Percentiles rank a stretch among this genome's conserved stretches.
These are phyloP conservation scores for Sarocladium oryzae DNA, from an alignment of 2,329 filamentous ascomycete genomes.

Conservation along the genomic window DNA sequence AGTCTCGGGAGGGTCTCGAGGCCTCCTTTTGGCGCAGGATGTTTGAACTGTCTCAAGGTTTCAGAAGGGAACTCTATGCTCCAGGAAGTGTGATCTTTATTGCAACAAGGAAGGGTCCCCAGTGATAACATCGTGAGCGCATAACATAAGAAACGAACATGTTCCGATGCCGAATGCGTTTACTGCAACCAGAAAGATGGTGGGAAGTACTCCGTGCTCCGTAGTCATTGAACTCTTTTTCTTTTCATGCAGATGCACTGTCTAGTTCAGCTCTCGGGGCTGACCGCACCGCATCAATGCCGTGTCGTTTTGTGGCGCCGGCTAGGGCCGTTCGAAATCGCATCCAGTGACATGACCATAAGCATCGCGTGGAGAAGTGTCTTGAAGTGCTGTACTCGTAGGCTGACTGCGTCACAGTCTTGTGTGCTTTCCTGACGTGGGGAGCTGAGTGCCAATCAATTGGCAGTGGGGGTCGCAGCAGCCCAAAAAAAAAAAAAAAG, in stretches of 20 bases:
- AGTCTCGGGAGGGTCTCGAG: constrained; percentile 1
- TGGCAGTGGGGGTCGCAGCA: not conserved
- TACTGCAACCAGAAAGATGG: not conserved
- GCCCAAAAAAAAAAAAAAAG: not conserved
- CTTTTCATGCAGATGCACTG: not conserved
- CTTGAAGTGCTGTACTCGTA: not conserved
- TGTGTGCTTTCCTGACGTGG: constrained; percentile 4
- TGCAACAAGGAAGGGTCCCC: not conserved
- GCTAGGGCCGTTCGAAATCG: not conserved
- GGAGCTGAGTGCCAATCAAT: constrained; percentile 9
- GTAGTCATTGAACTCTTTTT: no score
- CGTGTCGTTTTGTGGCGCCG: constrained; percentile 5
- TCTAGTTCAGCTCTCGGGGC: not conserved
- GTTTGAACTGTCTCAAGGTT: not conserved
- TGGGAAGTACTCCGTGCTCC: no score
- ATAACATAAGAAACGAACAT: constrained; percentile 6
- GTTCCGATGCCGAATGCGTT: constrained; percentile 1
- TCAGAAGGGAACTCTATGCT: not conserved
- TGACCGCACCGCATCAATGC: constrained; percentile 1
- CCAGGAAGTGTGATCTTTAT: not conserved
- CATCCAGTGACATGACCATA: not conserved
- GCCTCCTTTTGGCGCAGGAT: not conserved
- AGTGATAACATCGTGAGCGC: not conserved
- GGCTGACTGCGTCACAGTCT: constrained; percentile 3
- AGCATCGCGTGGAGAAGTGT: no score